phyloP scores from a whole-genome alignment of 2,329 filamentous ascomycete genomes.

The Nectriaceae sp. region DNA sequence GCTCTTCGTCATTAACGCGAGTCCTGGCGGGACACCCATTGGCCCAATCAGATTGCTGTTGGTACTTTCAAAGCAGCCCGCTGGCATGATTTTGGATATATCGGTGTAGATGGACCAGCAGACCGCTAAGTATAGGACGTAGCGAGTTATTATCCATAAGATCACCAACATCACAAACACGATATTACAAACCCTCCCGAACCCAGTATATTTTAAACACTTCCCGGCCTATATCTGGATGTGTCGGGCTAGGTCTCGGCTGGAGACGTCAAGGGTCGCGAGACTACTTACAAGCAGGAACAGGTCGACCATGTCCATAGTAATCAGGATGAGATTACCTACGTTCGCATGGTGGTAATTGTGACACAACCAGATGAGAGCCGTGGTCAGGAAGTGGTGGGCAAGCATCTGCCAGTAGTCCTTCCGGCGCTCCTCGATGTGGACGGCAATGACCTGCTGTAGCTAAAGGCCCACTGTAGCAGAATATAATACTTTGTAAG shows the following conservation, averaged over 20 bases:
- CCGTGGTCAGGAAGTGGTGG: slow-evolving; percentile 91
- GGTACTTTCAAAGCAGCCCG: slow-evolving; percentile 84
- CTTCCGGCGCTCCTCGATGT: slow-evolving; percentile 92
- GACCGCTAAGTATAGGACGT: slow-evolving; percentile 75
- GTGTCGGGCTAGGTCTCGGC: too few relatives aligned
- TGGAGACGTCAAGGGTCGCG: slow-evolving; percentile 12
- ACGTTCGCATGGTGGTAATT: slow-evolving; percentile 84
- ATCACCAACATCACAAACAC: slow-evolving; percentile 85
- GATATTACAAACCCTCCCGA: slow-evolving; percentile 73
- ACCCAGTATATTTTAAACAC: slow-evolving; percentile 87
- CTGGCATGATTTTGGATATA: slow-evolving; percentile 61
- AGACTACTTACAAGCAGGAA: slow-evolving; percentile 80
- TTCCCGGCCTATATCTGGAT: slow-evolving; percentile 71
- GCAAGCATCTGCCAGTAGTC: slow-evolving; percentile 96
- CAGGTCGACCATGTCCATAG: slow-evolving; percentile 94
- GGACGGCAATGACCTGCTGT: slow-evolving; percentile 90
- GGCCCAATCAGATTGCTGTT: too few relatives aligned
- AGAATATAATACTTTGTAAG: slow-evolving; percentile 88
- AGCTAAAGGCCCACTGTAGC: slow-evolving; percentile 90
- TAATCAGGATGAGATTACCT: slow-evolving; percentile 82
- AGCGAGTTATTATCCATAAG: slow-evolving; percentile 81
- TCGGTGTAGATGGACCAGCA: slow-evolving; percentile 70
- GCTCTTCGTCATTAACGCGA: too few relatives aligned
- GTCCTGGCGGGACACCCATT: too few relatives aligned
- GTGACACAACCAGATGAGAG: slow-evolving; percentile 80